Conservation (phyloP, 306 rosid species). For the Amphicarpaea edgeworthii region DNA sequence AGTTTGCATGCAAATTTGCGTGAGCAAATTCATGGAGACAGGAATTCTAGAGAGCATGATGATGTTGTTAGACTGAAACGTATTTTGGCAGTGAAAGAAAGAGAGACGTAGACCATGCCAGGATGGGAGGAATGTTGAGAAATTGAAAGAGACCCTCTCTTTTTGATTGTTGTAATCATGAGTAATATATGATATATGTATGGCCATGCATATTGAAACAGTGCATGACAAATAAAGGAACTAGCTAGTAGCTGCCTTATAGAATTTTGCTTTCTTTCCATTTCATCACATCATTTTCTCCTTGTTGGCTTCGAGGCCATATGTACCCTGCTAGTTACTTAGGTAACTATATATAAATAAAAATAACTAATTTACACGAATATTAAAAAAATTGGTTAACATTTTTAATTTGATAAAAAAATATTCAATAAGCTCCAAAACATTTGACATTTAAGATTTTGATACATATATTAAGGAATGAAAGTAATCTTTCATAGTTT, state of each 20-base stretch:
- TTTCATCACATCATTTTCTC: slow-evolving; percentile 41
- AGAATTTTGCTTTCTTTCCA: slow-evolving; percentile 44
- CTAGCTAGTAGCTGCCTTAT: neutral
- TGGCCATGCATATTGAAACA: slow-evolving; percentile 29
- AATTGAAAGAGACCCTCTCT: slow-evolving; percentile 50
- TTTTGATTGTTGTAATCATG: slow-evolving; percentile 78
- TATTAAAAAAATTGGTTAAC: too few relatives aligned
- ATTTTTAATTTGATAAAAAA: too few relatives aligned
- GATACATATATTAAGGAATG: too few relatives aligned
- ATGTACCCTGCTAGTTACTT: too few relatives aligned
- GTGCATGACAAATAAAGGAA: slow-evolving; percentile 45
- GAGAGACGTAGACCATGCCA: slow-evolving; percentile 48
- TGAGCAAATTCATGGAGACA: slow-evolving; percentile 76
- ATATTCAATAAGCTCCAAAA: too few relatives aligned
- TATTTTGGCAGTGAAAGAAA: slow-evolving; percentile 55
- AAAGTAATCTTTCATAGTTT: too few relatives aligned
- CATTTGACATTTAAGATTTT: too few relatives aligned
- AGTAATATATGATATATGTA: too few relatives aligned
- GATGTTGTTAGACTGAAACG: slow-evolving; percentile 53
- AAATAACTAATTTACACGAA: too few relatives aligned
- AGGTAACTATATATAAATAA: too few relatives aligned
- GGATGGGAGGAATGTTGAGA: slow-evolving; percentile 48
- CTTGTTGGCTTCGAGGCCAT: slow-evolving; percentile 15
- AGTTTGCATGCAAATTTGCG: slow-evolving; percentile 76
- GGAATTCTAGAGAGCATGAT: slow-evolving; percentile 73